Percentiles rank a stretch among this genome's conserved stretches.
Conservation (phyloP, 2,329 filamentous ascomycete species). For the Neurospora crassa region DNA sequence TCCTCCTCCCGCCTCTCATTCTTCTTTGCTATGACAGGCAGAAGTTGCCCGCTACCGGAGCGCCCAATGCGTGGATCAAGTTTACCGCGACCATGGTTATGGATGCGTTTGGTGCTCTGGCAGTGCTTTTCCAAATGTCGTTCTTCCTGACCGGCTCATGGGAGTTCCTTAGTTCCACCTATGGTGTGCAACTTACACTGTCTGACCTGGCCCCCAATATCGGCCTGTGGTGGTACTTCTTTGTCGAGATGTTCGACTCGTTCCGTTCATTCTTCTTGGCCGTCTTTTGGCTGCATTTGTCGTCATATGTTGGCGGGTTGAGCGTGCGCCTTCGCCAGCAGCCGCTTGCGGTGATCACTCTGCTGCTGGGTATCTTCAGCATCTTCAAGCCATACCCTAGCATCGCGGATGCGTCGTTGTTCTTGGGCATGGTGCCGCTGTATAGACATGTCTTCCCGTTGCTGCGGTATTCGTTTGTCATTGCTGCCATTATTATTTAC, state of each 20-base stretch:
- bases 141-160: constrained; percentile 68
- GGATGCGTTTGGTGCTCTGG: constrained; percentile 45
- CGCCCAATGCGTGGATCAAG: constrained; percentile 11
- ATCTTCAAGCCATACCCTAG: constrained; percentile 98
- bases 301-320: constrained; percentile 79
- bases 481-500: constrained; percentile 75
- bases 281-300: constrained; percentile 94
- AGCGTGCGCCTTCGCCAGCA: constrained; percentile 75
- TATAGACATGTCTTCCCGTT: constrained; percentile 89
- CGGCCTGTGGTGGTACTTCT: constrained; percentile 99
- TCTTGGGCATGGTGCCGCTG: constrained; percentile 71
- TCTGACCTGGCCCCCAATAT: constrained; percentile 92
- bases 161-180: constrained; percentile 82
- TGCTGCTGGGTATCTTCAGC: constrained; percentile 81
- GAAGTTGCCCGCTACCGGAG: constrained; percentile 19
- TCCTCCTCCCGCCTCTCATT: constrained; percentile 74
- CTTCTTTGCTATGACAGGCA: constrained; percentile 70
- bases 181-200: constrained; percentile 83
- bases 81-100: constrained; percentile 48
- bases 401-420: constrained; percentile 80
- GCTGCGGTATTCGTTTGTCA: constrained; percentile 88
- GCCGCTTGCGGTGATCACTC: constrained; percentile 74
- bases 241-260: constrained; percentile 98
- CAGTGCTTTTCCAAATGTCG: constrained; percentile 59
- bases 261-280: constrained; percentile 96